Evolutionary conservation across 192 early-diverging fungal species (phyloP).

Genomic region (Backusella circina): DNA sequence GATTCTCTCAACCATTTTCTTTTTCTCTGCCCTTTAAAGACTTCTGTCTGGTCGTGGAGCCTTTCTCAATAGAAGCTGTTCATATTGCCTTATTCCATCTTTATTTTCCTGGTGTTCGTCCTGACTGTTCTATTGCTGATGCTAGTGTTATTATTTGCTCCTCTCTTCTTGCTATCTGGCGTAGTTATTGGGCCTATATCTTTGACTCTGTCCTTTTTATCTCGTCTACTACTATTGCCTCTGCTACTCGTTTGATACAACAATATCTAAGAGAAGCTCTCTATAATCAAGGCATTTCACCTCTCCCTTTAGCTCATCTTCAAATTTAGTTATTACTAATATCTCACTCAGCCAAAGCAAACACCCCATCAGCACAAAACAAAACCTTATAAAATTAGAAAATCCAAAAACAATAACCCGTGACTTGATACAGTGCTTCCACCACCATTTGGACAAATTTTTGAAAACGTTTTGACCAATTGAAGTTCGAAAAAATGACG

Average conservation of each 20-base stretch:
- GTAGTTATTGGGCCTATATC: conserved; percentile 1
- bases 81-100: background rate
- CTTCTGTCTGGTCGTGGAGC: background rate
- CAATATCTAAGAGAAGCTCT: conserved; percentile 1
- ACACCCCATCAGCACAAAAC: conserved; percentile 2
- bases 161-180: background rate
- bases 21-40: background rate
- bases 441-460: too few relatives aligned
- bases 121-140: background rate
- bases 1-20: conserved; percentile 3
- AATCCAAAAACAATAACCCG: background rate
- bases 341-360: conserved; percentile 3
- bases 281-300: conserved; percentile 6
- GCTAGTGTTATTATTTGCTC: background rate
- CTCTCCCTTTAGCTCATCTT: conserved; percentile 3
- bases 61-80: background rate
- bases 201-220: conserved; percentile 1
- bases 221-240: background rate
- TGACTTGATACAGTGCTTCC: conserved; percentile 4
- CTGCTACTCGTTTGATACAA: background rate
- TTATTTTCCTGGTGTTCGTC: background rate
- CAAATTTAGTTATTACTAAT: conserved; percentile 5
- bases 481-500: too few relatives aligned
- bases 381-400: too few relatives aligned
- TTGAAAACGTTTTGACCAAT: too few relatives aligned